These are phyloP conservation scores for Penicillium malachiteum DNA, from an alignment of 495 filamentous ascomycete genomes.

Conservation along the genomic window DNA sequence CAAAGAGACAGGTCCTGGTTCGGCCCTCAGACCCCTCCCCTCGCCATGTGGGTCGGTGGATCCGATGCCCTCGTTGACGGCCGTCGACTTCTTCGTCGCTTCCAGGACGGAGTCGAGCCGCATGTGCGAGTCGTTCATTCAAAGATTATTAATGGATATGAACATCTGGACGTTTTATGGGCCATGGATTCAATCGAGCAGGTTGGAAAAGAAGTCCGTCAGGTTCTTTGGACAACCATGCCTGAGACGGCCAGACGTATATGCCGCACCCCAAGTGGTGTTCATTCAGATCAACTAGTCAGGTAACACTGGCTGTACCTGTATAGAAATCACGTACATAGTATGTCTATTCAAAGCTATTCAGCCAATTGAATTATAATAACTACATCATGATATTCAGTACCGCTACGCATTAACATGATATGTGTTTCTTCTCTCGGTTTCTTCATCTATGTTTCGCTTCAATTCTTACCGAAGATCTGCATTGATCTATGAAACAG, in stretches of 20 bases:
- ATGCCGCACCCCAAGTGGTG: conserved; percentile 55
- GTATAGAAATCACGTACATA: background rate
- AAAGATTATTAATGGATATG: conserved; percentile 85
- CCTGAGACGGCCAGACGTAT: conserved; percentile 50
- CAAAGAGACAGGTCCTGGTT: conserved; percentile 71
- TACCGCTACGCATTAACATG: background rate
- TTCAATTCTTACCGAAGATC: background rate
- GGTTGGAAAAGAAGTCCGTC: conserved; percentile 76
- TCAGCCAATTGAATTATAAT: too few relatives aligned
- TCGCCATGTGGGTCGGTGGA: conserved; percentile 87
- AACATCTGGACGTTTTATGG: conserved; percentile 96
- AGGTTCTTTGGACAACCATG: conserved; percentile 79
- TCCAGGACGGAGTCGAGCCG: conserved; percentile 78
- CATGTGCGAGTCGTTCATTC: conserved; percentile 76
- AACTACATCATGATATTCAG: background rate
- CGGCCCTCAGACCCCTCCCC: conserved; percentile 71
- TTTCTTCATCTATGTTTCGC: background rate
- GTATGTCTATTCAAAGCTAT: too few relatives aligned
- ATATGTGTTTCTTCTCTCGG: background rate
- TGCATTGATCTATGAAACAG: background rate
- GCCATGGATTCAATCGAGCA: conserved; percentile 85
- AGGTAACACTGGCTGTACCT: too few relatives aligned
- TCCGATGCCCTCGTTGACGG: conserved; percentile 86
- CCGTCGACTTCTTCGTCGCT: conserved; percentile 65
- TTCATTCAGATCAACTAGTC: background rate